Evolutionary conservation across 2,329 filamentous ascomycete species (phyloP).

Genomic region (Alternaria ventricosa): DNA sequence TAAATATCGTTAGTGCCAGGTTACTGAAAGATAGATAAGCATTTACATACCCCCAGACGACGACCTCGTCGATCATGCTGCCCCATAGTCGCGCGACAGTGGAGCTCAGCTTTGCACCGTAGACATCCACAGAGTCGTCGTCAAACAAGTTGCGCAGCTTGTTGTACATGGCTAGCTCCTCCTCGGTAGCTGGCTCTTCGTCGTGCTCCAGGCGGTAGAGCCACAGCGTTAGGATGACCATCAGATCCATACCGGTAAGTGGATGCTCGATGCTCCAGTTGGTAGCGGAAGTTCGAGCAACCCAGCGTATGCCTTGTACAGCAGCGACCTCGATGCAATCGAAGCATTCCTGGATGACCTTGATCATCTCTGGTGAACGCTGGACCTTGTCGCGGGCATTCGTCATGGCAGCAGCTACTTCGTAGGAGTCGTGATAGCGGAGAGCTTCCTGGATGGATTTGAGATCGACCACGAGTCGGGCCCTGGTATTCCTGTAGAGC

Average conservation of each 20-base stretch:
- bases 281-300: slow-evolving; percentile 94
- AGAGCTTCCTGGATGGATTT: slow-evolving; percentile 96
- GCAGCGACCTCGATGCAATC: slow-evolving; percentile 97
- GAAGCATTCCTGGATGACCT: slow-evolving; percentile 97
- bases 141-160: slow-evolving; percentile 90
- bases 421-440: slow-evolving; percentile 95
- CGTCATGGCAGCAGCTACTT: slow-evolving; percentile 96
- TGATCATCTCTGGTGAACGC: slow-evolving; percentile 96
- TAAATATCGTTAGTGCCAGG: slow-evolving; percentile 58
- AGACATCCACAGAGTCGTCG: slow-evolving; percentile 84
- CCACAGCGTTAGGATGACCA: slow-evolving; percentile 98
- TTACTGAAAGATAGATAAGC: neutral
- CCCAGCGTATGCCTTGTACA: slow-evolving; percentile 93
- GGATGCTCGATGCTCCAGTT: slow-evolving; percentile 99
- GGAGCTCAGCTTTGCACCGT: slow-evolving; percentile 87
- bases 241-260: slow-evolving; percentile 92
- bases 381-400: slow-evolving; percentile 92
- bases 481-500: slow-evolving; percentile 91
- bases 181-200: slow-evolving; percentile 84
- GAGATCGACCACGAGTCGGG: slow-evolving; percentile 90
- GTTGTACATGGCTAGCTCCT: slow-evolving; percentile 88
- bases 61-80: slow-evolving; percentile 96
- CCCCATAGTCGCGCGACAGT: slow-evolving; percentile 95
- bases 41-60: slow-evolving; percentile 93
- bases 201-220: slow-evolving; percentile 99